Evolutionary conservation across 108 stramenopile genomes (phyloP), one percentile per base, ranked within the genome.

Genomic region (Heterococcus sp.): DNA sequence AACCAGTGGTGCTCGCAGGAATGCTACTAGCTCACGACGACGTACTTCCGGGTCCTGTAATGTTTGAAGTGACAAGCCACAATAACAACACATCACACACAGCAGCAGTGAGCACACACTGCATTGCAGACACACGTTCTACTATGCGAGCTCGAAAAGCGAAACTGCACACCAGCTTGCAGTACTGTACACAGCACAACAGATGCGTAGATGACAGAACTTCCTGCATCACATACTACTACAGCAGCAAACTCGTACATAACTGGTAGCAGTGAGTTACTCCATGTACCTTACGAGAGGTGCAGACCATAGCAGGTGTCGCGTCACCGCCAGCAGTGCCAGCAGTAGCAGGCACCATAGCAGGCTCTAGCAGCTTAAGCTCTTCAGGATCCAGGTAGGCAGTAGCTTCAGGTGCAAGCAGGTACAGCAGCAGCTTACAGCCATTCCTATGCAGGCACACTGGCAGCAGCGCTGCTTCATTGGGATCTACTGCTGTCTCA

Each of bases 301-400:
- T 93, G 2, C 92, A 90, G 14, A 92, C 91, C 14, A 81, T 66
- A 3, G 32, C 58, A 11, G 38, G 34, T 64, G 33, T 71, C 46
- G 63, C 63, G 26, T 4, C 26, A 28, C 2, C 37, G 11, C 72
- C 2, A 35, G 85, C 81, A 87, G 78, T 11, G 65, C 83, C 29
- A 89, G 85, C 2, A 63, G 88, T 30, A 86, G 89, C 74, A 0
- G 79, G 79, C 1, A 80, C 72, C 79, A 80, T 80, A 75, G 91
- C 83, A 14, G 76, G 87, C 68, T 90, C 85, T 30, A 96, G 88
- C 27, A 94, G 77, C 27, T 91, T 75, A 4, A 84, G 76, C 74
- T 96, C 95, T 73, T 91, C 92, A 0, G 95, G 95, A 84, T 96
- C 94, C 38, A 96, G 88, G 71, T 5, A 86, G 83, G 38, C 85